Base-by-base conservation (phyloP, 2,329 filamentous ascomycete species). In the Pestalotiopsis sp. region DNA sequence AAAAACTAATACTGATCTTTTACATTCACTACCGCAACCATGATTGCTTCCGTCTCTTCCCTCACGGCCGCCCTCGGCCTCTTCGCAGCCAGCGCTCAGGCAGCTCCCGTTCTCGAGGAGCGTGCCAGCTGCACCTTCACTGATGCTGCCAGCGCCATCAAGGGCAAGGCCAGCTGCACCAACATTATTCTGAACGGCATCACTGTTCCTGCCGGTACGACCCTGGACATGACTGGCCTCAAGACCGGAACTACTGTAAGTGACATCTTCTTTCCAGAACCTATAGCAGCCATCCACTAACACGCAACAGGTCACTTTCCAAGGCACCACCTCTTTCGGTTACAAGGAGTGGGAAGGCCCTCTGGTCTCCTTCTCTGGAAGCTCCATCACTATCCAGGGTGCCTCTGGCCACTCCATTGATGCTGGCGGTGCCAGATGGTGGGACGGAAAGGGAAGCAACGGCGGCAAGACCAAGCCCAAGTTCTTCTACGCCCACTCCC, bases 281-380 rank as follows among this genome's bases (percentile, higher is more conserved):
- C 9, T n/a, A 2, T 1, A 14, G 9, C 31, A 36, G 12, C 14
- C n/a, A 4, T 11, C 6, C 20, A 39, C 27, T 62, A 12, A 62
- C 59, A 39, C 25, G 11, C 13, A 17, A 41, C 31, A 62, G 59
- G 59, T 62, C n/a, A 62, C 59, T 20, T 62, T 64, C 39, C 20
- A 87, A 68, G 91, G 91, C 57, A 87, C 83, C 14, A 92, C 90
- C n/a, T 89, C 86, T 67, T 93, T 90, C 75, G 90, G 84, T n/a
- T 92, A 91, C 80, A 82, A 87, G 71, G 86, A 90, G 74, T 92
- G 90, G 90, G 77, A 78, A 1, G 90, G 91, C 0, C 90, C 90
- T 61, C 82, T 93, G 14, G 84, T 93, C 73, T 84, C 84, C 36
- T 82, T 92, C 71, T 86, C 86, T 1, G 91, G 90, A 52, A 86